Evolutionary conservation across 2,329 filamentous ascomycete species (phyloP).

Genomic region (Aureobasidium namibiae): DNA sequence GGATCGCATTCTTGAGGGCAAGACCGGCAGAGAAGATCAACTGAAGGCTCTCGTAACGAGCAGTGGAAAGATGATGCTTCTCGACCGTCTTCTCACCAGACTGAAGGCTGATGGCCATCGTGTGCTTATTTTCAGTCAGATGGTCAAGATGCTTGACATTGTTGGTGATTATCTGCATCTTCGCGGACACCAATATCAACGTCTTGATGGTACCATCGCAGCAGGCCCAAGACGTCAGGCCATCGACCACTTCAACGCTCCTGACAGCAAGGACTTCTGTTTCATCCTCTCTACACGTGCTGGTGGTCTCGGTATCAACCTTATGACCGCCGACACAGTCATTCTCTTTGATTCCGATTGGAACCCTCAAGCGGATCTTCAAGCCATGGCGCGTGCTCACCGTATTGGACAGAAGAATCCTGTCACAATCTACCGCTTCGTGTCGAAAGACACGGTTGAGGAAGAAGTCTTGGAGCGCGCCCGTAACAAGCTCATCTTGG

Average conservation of each 20-base stretch:
- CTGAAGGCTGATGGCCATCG: conserved; percentile 88
- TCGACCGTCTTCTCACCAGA: conserved; percentile 91
- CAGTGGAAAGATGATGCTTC: conserved; percentile 98
- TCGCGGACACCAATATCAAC: conserved; percentile 90
- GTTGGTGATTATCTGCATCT: conserved; percentile 88
- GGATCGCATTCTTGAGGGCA: conserved; percentile 70
- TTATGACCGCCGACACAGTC: conserved; percentile 98
- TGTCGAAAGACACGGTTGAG: conserved; percentile 97
- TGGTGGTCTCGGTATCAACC: conserved; percentile 94
- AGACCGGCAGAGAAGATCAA: conserved; percentile 71
- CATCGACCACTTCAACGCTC: conserved; percentile 98
- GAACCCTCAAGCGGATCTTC: conserved; percentile 96
- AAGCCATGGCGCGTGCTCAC: conserved; percentile 97
- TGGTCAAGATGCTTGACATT: conserved; percentile 98
- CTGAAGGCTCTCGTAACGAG: conserved; percentile 90
- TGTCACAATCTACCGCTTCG: conserved; percentile 90
- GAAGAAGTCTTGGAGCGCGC: conserved; percentile 95
- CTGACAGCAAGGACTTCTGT: conserved; percentile 89
- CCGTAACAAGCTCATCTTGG: conserved; percentile 92
- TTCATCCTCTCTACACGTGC: conserved; percentile 92
- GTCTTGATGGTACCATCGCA: conserved; percentile 89
- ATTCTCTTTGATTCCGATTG: conserved; percentile 97
- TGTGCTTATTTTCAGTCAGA: conserved; percentile 97
- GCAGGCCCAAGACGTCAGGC: conserved; percentile 81
- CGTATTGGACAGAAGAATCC: conserved; percentile 94